A percentile compares a stretch with the other conserved stretches of the same genome.
These are phyloP conservation scores for Aphanomyces astaci DNA, from an alignment of 352 stramenopile genomes.

Conservation along the genomic window DNA sequence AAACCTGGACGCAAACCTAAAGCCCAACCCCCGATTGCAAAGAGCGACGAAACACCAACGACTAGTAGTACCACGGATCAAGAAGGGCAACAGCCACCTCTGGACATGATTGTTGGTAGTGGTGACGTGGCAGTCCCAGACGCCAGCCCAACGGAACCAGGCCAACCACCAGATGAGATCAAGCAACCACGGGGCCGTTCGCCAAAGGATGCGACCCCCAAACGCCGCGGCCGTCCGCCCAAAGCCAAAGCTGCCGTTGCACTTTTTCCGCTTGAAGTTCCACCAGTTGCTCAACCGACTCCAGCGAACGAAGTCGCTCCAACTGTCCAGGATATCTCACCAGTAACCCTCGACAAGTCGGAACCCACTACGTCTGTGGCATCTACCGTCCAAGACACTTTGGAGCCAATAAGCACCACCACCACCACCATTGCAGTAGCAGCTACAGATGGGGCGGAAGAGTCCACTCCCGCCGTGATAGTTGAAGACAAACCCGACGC, in stretches of 20 bases:
- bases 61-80: too few species aligned
- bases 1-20: slow-evolving; percentile 32
- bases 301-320: too few species aligned
- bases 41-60: too few species aligned
- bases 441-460: too few species aligned
- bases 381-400: too few species aligned
- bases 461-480: too few species aligned
- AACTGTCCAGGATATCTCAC: too few species aligned
- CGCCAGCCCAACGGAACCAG: neutral
- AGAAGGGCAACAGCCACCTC: too few species aligned
- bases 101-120: too few species aligned
- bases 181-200: neutral
- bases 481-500: too few species aligned
- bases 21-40: too few species aligned
- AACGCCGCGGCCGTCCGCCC: neutral
- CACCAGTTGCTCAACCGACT: neutral
- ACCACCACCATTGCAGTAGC: neutral
- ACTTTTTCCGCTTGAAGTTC: neutral
- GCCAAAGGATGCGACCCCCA: neutral
- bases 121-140: slow-evolving; percentile 27
- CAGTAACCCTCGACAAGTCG: neutral
- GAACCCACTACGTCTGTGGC: neutral
- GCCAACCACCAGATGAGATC: neutral
- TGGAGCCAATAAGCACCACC: too few species aligned
- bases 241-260: neutral